phyloP scores from a whole-genome alignment of 805 yeast species.

The Candida ipomoeae region DNA sequence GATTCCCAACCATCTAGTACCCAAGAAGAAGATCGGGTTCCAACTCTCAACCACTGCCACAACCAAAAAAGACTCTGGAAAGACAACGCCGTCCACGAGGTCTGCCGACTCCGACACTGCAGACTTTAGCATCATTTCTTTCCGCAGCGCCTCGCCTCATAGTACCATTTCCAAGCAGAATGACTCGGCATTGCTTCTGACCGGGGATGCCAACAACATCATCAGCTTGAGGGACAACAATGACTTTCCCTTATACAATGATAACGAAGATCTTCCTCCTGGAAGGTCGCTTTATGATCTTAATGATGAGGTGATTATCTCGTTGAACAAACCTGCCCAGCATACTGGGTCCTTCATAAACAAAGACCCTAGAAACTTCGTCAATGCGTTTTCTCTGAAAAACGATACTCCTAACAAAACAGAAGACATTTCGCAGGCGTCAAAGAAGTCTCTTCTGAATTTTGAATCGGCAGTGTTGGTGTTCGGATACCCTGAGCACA shows the following conservation, averaged over 20 bases:
- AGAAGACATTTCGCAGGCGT: slow-evolving; percentile 10
- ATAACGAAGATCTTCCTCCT: slow-evolving; percentile 47
- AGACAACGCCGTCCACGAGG: slow-evolving; percentile 2
- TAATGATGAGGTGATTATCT: slow-evolving; percentile 38
- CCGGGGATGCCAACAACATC: slow-evolving; percentile 22
- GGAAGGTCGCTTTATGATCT: slow-evolving; percentile 47
- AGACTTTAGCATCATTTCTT: slow-evolving; percentile 30
- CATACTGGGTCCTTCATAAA: slow-evolving; percentile 38
- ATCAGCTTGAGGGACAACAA: slow-evolving; percentile 26
- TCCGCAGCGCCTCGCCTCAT: slow-evolving; percentile 24
- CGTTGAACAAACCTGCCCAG: slow-evolving; percentile 33
- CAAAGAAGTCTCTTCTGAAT: slow-evolving; percentile 19
- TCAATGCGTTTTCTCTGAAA: slow-evolving; percentile 38
- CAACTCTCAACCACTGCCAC: slow-evolving; percentile 26
- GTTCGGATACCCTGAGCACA: slow-evolving; percentile 82
- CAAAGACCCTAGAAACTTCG: slow-evolving; percentile 44
- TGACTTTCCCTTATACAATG: slow-evolving; percentile 24
- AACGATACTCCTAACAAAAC: slow-evolving; percentile 6
- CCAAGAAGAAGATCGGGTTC: slow-evolving; percentile 39
- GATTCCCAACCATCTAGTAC: slow-evolving; percentile 40
- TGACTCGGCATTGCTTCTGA: slow-evolving; percentile 12
- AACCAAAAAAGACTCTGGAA: slow-evolving; percentile 11
- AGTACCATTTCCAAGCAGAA: slow-evolving; percentile 18
- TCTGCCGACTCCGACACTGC: slow-evolving; percentile 7
- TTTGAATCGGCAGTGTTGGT: slow-evolving; percentile 70